Conservation (phyloP, 2,329 filamentous ascomycete genomes). For the Botrytis fragariae region DNA sequence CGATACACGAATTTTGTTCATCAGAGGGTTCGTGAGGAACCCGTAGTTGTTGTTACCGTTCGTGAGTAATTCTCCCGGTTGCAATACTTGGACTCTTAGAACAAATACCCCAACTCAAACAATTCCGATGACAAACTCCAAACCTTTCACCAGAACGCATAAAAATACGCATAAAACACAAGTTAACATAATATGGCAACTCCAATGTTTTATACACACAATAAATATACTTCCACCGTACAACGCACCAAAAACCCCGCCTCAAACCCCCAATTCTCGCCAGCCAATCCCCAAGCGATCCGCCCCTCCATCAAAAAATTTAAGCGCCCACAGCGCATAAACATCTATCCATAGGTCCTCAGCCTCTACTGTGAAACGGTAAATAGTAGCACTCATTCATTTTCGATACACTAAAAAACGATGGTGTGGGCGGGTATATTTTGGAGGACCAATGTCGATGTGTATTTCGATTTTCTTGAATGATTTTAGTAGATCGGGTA, state of each 20-base stretch:
- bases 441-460: background rate
- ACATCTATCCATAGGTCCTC: background rate
- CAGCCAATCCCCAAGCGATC: background rate
- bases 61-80: background rate
- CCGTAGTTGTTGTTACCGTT: background rate
- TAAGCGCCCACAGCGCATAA: conserved; percentile 10
- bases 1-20: background rate
- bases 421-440: conserved; percentile 4
- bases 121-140: background rate
- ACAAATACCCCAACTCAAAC: background rate
- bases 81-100: background rate
- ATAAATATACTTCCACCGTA: background rate
- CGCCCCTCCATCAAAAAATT: background rate
- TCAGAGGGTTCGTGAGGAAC: background rate
- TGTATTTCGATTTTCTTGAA: background rate
- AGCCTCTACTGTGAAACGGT: background rate
- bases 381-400: background rate
- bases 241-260: background rate
- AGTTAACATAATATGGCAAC: background rate
- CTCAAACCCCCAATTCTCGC: background rate
- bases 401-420: background rate
- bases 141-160: background rate
- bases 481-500: background rate
- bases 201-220: background rate
- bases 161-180: background rate